These are phyloP conservation scores for Lentinula novae-zelandiae DNA, from an alignment of 1,284 basidiomycete species.

Conservation along the genomic window DNA sequence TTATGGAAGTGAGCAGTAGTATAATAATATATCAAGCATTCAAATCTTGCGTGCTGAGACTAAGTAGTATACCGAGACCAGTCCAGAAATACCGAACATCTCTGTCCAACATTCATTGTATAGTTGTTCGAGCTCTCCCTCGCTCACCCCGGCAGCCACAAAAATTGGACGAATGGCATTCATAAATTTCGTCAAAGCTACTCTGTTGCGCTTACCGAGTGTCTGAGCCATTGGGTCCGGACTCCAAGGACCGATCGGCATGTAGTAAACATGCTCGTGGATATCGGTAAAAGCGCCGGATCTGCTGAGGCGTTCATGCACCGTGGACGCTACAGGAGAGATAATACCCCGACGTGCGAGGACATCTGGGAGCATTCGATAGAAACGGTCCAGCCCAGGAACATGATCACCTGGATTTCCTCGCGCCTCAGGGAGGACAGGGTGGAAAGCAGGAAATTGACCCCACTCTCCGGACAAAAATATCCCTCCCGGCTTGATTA, in stretches of 20 bases:
- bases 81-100: conserved; percentile 34
- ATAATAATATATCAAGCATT: neutral
- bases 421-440: conserved; percentile 19
- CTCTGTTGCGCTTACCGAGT: conserved; percentile 35
- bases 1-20: no score
- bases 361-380: conserved; percentile 34
- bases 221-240: conserved; percentile 23
- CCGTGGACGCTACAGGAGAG: conserved; percentile 26
- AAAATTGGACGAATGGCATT: conserved; percentile 39
- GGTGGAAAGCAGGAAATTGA: conserved; percentile 38
- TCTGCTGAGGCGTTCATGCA: conserved; percentile 31
- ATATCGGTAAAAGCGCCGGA: conserved; percentile 36
- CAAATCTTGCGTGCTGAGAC: conserved; percentile 20
- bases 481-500: conserved; percentile 61
- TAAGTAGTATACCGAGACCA: conserved; percentile 38
- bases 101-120: conserved; percentile 38
- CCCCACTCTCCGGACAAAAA: conserved; percentile 64
- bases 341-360: conserved; percentile 34
- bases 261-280: conserved; percentile 25
- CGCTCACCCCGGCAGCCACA: conserved; percentile 27
- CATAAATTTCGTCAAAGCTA: conserved; percentile 29
- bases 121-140: conserved; percentile 32
- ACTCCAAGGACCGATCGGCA: conserved; percentile 52
- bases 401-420: conserved; percentile 30
- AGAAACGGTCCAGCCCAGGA: conserved; percentile 41